Evolutionary conservation across 345 rosid genomes (phyloP).

Genomic region (Boechera retrofracta): DNA sequence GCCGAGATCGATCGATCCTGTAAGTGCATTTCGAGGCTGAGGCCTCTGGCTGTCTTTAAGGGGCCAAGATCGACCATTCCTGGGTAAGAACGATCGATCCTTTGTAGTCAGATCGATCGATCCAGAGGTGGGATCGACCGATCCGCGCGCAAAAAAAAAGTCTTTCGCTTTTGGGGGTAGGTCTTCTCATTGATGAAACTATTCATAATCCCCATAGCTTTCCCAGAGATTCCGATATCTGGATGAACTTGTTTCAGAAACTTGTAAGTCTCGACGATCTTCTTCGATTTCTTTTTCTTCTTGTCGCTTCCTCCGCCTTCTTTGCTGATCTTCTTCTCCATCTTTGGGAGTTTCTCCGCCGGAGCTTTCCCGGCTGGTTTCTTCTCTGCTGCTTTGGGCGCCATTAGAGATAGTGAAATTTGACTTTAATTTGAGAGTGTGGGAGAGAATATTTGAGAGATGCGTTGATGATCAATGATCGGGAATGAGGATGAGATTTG

Average conservation of each 20-base stretch:
- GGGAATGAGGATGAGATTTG: neutral
- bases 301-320: slow-evolving; percentile 57
- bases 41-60: no score
- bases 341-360: slow-evolving; percentile 63
- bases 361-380: slow-evolving; percentile 21
- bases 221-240: neutral
- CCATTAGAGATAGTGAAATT: slow-evolving; percentile 44
- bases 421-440: neutral
- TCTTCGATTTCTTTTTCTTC: slow-evolving; percentile 63
- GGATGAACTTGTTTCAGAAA: neutral
- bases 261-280: slow-evolving; percentile 68
- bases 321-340: slow-evolving; percentile 65
- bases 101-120: no score
- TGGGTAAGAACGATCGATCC: no score
- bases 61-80: no score
- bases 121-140: no score
- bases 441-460: neutral
- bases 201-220: neutral
- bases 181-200: neutral
- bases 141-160: no score
- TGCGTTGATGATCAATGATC: neutral
- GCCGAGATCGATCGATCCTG: no score
- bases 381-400: slow-evolving; percentile 70
- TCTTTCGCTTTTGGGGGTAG: no score
- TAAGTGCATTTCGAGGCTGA: no score